Evolutionary conservation across 257 asterid species (phyloP), one percentile per base, ranked within the genome.

Genomic region (Solanum bulbocastanum): DNA sequence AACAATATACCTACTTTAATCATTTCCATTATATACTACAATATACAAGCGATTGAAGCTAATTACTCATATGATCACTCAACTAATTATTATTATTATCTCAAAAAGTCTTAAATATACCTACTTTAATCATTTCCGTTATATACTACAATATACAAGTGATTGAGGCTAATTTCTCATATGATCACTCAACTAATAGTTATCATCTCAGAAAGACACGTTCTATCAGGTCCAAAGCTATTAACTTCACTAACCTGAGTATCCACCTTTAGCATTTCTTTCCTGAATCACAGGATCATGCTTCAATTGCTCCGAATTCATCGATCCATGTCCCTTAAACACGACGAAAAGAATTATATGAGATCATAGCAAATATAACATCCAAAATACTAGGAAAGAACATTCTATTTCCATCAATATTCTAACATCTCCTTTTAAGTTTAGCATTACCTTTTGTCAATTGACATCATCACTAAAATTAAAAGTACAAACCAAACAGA

Each of bases 241-340:
- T 14, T 25, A 68, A 62, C 25, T 23, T 44, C 30, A 87, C 93
- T 78, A 86, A 94, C 98, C 97, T 87, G 94, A 58, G 75, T 83
- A 32, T 65, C 92, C 92, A 89, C 83, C 68, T 89, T 94, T 93
- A 72, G 93, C 72, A 89, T 62, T 91, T 93, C 92, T 89, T 35
- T 84, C 88, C 49, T 88, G 93, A 89, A 86, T 91, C 27, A 87
- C 91, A 40, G 91, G 60, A 62, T 85, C 93, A 82, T 87, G 90
- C 90, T 93, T 94, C 93, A 90, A 91, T 88, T 88, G 92, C 14
- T 86, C 90, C 0, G 90, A 90, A 52, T 84, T 92, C 83, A 75
- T 22, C 6, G 90, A 79, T 33, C 89, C 96, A 66, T 89, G 87
- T 44, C 95, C 95, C 87, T 87, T 27, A 86, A 86, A 73, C 94